phyloP scores from a whole-genome alignment of 495 filamentous ascomycete species.

The Alectoria sarmentosa region DNA sequence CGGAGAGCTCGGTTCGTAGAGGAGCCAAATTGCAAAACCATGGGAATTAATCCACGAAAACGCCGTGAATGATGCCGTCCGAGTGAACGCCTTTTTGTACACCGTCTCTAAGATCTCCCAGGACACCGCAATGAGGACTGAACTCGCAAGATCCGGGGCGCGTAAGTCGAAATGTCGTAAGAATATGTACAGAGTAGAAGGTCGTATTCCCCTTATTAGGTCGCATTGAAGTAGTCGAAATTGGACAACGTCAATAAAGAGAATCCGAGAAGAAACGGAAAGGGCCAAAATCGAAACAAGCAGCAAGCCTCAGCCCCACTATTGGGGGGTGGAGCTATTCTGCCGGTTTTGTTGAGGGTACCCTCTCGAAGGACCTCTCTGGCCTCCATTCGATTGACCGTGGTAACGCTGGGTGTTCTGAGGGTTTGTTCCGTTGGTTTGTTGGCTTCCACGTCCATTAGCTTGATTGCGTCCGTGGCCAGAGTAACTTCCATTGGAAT shows the following conservation, averaged over 20 bases:
- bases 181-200: conserved; percentile 14
- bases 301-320: neutral
- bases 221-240: neutral
- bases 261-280: conserved; percentile 5
- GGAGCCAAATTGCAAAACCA: neutral
- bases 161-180: conserved; percentile 1
- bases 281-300: neutral
- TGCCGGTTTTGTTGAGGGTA: conserved; percentile 19
- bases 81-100: conserved; percentile 16
- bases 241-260: neutral
- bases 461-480: conserved; percentile 8
- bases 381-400: conserved; percentile 18
- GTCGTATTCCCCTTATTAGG: conserved; percentile 4
- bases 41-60: neutral
- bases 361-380: conserved; percentile 17
- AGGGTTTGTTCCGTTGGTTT: conserved; percentile 16
- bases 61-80: neutral
- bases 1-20: neutral
- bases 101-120: conserved; percentile 4
- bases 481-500: conserved; percentile 16
- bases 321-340: conserved; percentile 21
- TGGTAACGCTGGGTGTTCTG: conserved; percentile 16
- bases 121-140: conserved; percentile 1
- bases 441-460: conserved; percentile 16
- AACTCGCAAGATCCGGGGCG: neutral